These are phyloP conservation scores for Hemileia vastatrix DNA, from an alignment of 1,284 basidiomycete species.

Conservation along the genomic window DNA sequence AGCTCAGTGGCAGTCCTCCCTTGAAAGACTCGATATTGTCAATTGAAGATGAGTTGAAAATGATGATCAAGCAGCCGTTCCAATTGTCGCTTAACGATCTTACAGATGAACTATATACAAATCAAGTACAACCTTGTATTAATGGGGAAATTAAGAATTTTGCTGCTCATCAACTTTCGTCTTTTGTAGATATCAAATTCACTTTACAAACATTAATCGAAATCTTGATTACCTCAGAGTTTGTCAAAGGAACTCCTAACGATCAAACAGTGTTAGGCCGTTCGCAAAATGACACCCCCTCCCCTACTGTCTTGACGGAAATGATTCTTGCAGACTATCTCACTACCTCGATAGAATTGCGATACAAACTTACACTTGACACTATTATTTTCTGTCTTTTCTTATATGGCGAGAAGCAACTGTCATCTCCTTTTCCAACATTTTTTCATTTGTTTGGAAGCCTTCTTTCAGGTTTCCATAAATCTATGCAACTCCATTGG, in stretches of 20 bases:
- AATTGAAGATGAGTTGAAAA: slow-evolving; percentile 16
- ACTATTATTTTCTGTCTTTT: slow-evolving; percentile 43
- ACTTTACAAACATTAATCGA: slow-evolving; percentile 11
- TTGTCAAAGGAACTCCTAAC: slow-evolving; percentile 1
- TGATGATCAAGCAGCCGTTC: slow-evolving; percentile 3
- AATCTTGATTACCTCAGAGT: slow-evolving; percentile 14
- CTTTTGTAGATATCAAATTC: slow-evolving; percentile 7
- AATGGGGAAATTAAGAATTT: not conserved
- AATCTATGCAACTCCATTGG: slow-evolving; percentile 43
- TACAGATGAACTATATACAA: slow-evolving; percentile 10
- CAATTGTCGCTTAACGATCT: slow-evolving; percentile 12
- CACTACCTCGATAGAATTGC: slow-evolving; percentile 31
- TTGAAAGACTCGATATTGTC: slow-evolving; percentile 4
- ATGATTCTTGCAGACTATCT: slow-evolving; percentile 41
- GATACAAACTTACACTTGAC: slow-evolving; percentile 42
- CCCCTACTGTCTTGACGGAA: slow-evolving; percentile 39
- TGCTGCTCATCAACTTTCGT: not conserved
- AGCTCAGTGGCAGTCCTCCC: not conserved
- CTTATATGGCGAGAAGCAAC: slow-evolving; percentile 28
- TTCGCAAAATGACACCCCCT: too few relatives aligned
- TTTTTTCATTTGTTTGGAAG: slow-evolving; percentile 12
- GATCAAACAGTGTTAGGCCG: slow-evolving; percentile 9
- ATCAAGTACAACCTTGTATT: slow-evolving; percentile 12
- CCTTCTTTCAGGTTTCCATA: slow-evolving; percentile 41
- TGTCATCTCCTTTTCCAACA: not conserved